These are phyloP conservation scores for Parietaria judaica DNA, from an alignment of 306 rosid genomes.

Conservation along the genomic window DNA sequence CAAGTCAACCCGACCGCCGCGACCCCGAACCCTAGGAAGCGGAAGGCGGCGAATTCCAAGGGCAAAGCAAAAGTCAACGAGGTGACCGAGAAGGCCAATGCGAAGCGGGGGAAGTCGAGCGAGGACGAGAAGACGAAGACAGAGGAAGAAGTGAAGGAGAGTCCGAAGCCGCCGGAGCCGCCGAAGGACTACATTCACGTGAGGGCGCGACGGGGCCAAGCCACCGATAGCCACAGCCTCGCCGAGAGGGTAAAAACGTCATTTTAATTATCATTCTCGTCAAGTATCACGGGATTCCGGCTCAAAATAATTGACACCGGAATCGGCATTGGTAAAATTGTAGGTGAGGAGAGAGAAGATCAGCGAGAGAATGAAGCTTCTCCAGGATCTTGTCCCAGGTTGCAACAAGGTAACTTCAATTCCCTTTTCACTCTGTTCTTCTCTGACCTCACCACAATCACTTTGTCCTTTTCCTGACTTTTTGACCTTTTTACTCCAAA, in stretches of 20 bases:
- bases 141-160: conserved; percentile 54
- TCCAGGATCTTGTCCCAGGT: conserved; percentile 96
- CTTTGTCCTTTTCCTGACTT: neutral
- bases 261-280: neutral
- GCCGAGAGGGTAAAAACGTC: conserved; percentile 81
- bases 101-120: conserved; percentile 47
- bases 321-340: neutral
- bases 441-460: neutral
- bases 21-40: conserved; percentile 50
- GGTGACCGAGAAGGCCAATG: conserved; percentile 32
- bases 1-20: conserved; percentile 38
- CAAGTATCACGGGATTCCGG: neutral
- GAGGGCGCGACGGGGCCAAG: conserved; percentile 98
- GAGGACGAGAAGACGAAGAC: conserved; percentile 41
- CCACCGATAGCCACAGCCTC: conserved; percentile 96
- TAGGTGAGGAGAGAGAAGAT: conserved; percentile 96
- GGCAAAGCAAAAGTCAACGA: conserved; percentile 58
- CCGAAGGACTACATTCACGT: conserved; percentile 94
- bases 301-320: conserved; percentile 16
- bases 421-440: neutral
- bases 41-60: conserved; percentile 53
- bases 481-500: conserved; percentile 13
- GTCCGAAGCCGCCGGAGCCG: conserved; percentile 64
- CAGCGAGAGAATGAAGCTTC: conserved; percentile 94
- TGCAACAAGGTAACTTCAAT: conserved; percentile 68